These are phyloP conservation scores for Claviceps lovelessii DNA, from an alignment of 2,329 filamentous ascomycete species.

Conservation along the genomic window DNA sequence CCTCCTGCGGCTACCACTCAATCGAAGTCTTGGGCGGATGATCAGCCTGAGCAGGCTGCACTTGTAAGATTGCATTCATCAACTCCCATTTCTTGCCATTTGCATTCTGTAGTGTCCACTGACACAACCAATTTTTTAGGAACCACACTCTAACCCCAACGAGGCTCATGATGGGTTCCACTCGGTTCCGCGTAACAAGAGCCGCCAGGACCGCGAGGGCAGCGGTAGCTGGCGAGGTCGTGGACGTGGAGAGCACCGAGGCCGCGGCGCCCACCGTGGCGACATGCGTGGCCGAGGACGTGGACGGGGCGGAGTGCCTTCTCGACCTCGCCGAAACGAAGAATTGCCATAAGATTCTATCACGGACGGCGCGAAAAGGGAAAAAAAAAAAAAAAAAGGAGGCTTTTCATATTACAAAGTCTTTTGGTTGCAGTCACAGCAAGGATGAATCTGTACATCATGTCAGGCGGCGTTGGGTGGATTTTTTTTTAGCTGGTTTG, in stretches of 20 bases:
- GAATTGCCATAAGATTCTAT: conserved; percentile 14
- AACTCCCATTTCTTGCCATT: not conserved
- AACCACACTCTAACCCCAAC: conserved; percentile 22
- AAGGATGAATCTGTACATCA: conserved; percentile 21
- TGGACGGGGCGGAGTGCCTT: conserved; percentile 22
- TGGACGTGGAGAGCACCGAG: conserved; percentile 35
- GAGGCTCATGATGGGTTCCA: conserved; percentile 54
- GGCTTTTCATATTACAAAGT: not conserved
- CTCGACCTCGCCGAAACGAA: conserved; percentile 24
- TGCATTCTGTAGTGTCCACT: not conserved
- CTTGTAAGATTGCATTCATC: conserved; percentile 24
- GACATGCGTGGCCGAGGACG: conserved; percentile 29
- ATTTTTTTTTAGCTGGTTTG: conserved; percentile 11
- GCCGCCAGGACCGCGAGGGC: conserved; percentile 38
- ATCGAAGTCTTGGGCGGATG: conserved; percentile 69
- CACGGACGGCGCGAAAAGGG: not conserved
- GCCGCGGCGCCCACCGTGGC: conserved; percentile 36
- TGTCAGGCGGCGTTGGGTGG: conserved; percentile 25
- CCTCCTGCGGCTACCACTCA: conserved; percentile 23
- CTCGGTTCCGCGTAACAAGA: conserved; percentile 50
- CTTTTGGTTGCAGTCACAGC: not conserved
- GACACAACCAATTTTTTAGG: not conserved
- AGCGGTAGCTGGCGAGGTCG: conserved; percentile 25
- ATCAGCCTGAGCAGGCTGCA: conserved; percentile 43
- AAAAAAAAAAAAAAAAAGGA: not conserved